Conservation (phyloP, 352 stramenopile genomes). For the Globisporangium spinosum region DNA sequence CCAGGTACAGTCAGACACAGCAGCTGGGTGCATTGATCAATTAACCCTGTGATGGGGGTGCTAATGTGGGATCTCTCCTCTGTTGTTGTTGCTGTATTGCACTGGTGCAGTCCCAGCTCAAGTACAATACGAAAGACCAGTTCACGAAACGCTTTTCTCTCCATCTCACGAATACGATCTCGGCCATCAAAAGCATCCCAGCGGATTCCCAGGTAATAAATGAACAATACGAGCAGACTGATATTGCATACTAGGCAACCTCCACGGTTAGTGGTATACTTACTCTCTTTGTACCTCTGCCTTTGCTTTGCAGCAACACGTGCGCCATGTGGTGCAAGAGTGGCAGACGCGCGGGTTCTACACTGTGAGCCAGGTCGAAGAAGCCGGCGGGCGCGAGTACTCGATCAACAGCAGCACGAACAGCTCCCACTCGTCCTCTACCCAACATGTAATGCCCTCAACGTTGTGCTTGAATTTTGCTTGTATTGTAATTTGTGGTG, state of each 20-base stretch:
- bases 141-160: conserved; percentile 82
- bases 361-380: conserved; percentile 53
- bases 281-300: conserved; percentile 1
- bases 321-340: conserved; percentile 70
- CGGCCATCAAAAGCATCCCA: conserved; percentile 64
- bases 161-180: conserved; percentile 69
- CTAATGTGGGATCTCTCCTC: conserved; percentile 6
- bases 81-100: neutral
- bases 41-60: neutral
- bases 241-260: neutral
- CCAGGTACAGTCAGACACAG: conserved; percentile 33
- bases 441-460: conserved; percentile 12
- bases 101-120: conserved; percentile 50
- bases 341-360: conserved; percentile 78
- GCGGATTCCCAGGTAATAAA: conserved; percentile 50
- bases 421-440: neutral
- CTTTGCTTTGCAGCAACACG: conserved; percentile 35
- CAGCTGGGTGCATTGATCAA: neutral
- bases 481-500: neutral
- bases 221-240: neutral
- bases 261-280: neutral
- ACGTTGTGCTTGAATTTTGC: neutral
- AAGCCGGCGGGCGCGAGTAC: conserved; percentile 46
- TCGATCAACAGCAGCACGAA: conserved; percentile 23
- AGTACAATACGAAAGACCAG: conserved; percentile 56